phyloP scores from a whole-genome alignment of 306 rosid species.

The Albizia julibrissin region DNA sequence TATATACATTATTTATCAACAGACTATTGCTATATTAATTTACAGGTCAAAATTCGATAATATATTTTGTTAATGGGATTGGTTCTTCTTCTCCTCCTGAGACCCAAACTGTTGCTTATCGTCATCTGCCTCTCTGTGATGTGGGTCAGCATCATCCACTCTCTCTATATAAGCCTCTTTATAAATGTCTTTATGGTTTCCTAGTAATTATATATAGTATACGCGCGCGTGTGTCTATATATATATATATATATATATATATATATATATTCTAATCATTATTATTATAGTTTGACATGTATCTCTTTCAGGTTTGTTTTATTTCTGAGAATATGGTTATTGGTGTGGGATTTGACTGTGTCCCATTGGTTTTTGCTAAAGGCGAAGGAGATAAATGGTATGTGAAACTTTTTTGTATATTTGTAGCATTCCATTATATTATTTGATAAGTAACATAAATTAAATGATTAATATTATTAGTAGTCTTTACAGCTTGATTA shows the following conservation, averaged over 20 bases:
- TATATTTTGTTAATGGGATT: constrained; percentile 88
- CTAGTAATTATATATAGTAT: constrained; percentile 28
- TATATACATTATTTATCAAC: background rate
- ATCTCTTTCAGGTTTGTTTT: constrained; percentile 79
- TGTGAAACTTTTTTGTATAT: constrained; percentile 29
- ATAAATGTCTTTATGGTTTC: background rate
- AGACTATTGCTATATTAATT: constrained; percentile 22
- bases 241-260: background rate
- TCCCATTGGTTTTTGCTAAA: constrained; percentile 85
- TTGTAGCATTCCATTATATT: constrained; percentile 2
- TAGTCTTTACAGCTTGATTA: too few relatives aligned
- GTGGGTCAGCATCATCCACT: constrained; percentile 99
- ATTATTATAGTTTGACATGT: constrained; percentile 22
- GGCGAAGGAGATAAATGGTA: constrained; percentile 92
- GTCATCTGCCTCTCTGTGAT: constrained; percentile 98
- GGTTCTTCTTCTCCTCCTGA: constrained; percentile 95
- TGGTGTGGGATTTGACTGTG: constrained; percentile 93
- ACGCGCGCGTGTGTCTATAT: too few relatives aligned
- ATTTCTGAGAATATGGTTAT: constrained; percentile 82
- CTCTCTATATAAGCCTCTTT: constrained; percentile 40
- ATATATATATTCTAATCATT: constrained; percentile 22
- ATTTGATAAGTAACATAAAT: background rate
- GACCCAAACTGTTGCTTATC: constrained; percentile 86
- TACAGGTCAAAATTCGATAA: constrained; percentile 93
- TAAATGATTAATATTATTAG: too few relatives aligned